Evolutionary conservation across 495 filamentous ascomycete genomes (phyloP).

Genomic region (Friedmanniomyces simplex): DNA sequence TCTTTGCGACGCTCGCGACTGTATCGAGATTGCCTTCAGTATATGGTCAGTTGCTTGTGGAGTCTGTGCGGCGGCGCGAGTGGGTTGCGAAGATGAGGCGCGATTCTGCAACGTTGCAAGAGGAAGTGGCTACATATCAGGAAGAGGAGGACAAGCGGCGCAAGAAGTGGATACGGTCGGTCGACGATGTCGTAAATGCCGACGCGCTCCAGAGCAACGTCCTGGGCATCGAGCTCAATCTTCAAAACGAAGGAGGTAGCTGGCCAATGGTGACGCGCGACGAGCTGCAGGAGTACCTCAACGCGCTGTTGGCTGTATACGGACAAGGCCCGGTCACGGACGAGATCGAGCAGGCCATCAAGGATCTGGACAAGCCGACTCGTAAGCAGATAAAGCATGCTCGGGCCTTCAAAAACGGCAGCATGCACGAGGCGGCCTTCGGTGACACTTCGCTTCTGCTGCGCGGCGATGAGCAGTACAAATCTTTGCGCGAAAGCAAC

Average conservation of each 20-base stretch:
- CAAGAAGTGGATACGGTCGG: slow-evolving; percentile 79
- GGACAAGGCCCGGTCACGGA: slow-evolving; percentile 60
- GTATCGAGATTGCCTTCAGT: slow-evolving; percentile 73
- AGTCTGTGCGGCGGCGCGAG: slow-evolving; percentile 74
- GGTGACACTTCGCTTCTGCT: slow-evolving; percentile 72
- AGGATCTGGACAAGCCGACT: slow-evolving; percentile 60
- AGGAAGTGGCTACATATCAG: slow-evolving; percentile 80
- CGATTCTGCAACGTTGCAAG: slow-evolving; percentile 73
- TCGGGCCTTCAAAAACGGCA: slow-evolving; percentile 92
- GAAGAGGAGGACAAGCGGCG: slow-evolving; percentile 85
- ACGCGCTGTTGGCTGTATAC: slow-evolving; percentile 40
- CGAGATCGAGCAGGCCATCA: slow-evolving; percentile 47
- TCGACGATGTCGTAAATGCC: slow-evolving; percentile 46
- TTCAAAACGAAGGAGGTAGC: slow-evolving; percentile 64
- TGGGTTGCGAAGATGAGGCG: slow-evolving; percentile 82
- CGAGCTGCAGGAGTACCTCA: slow-evolving; percentile 47
- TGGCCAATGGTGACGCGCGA: slow-evolving; percentile 60
- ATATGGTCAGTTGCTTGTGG: slow-evolving; percentile 80
- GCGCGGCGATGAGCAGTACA: slow-evolving; percentile 67
- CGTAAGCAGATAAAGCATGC: slow-evolving; percentile 65
- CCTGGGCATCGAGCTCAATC: slow-evolving; percentile 72
- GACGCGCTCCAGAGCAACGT: slow-evolving; percentile 53
- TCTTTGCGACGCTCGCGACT: slow-evolving; percentile 64
- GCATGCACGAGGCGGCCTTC: slow-evolving; percentile 72
- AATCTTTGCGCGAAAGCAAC: slow-evolving; percentile 66